Base-by-base conservation (phyloP, 148 eudicot genomes). In the Rhododendron simsii region DNA sequence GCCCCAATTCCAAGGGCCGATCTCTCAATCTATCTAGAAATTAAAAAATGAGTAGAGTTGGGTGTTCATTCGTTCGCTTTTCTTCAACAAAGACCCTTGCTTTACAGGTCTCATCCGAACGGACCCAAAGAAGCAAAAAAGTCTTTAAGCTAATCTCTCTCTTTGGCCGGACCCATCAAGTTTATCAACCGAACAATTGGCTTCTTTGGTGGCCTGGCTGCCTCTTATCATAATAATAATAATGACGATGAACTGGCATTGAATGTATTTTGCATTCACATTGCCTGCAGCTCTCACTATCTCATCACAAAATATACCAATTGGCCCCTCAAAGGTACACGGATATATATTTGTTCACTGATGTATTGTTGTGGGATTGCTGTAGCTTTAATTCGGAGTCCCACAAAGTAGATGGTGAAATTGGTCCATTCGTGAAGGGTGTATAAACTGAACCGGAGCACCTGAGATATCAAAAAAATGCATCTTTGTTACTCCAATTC, bases 51-150 rank as follows among this genome's bases (percentile, higher is more conserved):
- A 21, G 9, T 0, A 8, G 14, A n/a, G 63, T 50, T 80, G 41
- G 59, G 37, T 80, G 65, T 7, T 33, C 18, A 71, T 33, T 33
- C 65, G 21, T 59, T 59, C 26, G 26, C 91, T 92, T 55, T 91
- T 65, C 21, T 48, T 84, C 83, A 83, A 78, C 92, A 92, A 86
- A 79, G 55, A 2, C 80, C 88, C 93, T 82, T 16, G 85, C 92
- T 93, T 93, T 92, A 92, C 95, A 91, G 94, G 91, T 90, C 77
- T 84, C 85, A 71, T 6, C 26, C 23, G 37, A 63, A 28, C 30
- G 37, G 50, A 28, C 37, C 76, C 37, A 14, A 10, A 23, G 13
- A 65, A 71, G 20, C 37, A 4, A 71, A 71, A 39, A 69, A 69
- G 75, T 28, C 39, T 11, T 6, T 33, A 5, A 44, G 15, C 26